Percentiles rank a stretch among this genome's conserved stretches.
These are phyloP conservation scores for Canavalia ensiformis DNA, from an alignment of 306 rosid species.

Conservation along the genomic window DNA sequence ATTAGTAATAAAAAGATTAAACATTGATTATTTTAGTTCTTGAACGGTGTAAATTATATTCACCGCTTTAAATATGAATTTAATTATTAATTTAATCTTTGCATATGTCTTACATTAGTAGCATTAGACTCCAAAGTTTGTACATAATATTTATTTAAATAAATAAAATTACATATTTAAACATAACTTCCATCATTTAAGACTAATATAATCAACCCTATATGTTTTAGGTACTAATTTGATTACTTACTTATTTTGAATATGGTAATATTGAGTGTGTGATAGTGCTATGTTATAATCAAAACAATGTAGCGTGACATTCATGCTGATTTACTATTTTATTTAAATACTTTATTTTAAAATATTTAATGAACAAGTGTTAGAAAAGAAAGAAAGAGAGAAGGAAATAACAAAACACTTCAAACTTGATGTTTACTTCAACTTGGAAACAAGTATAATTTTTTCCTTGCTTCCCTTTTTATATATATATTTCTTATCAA, in stretches of 20 bases:
- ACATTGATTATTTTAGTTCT: background rate
- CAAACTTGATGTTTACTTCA: background rate
- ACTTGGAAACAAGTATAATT: background rate
- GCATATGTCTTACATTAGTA: background rate
- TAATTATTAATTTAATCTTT: background rate
- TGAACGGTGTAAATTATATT: background rate
- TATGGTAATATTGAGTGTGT: background rate
- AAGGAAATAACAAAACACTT: background rate
- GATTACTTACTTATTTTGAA: background rate
- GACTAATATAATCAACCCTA: background rate
- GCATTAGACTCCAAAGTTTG: background rate
- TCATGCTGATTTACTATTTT: background rate
- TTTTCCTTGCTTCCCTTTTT: background rate
- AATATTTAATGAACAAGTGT: background rate
- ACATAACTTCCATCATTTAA: background rate
- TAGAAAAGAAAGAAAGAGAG: background rate
- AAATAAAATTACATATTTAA: background rate
- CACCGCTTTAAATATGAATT: background rate
- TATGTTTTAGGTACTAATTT: background rate
- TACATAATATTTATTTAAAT: background rate
- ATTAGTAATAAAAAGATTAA: background rate
- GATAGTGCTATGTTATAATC: background rate
- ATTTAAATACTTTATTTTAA: slow-evolving; percentile 19
- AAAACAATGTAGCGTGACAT: background rate
- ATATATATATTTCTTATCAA: background rate